These are phyloP conservation scores for Gnaphalium uliginosum DNA, from an alignment of 129 eudicot species.

Conservation along the genomic window DNA sequence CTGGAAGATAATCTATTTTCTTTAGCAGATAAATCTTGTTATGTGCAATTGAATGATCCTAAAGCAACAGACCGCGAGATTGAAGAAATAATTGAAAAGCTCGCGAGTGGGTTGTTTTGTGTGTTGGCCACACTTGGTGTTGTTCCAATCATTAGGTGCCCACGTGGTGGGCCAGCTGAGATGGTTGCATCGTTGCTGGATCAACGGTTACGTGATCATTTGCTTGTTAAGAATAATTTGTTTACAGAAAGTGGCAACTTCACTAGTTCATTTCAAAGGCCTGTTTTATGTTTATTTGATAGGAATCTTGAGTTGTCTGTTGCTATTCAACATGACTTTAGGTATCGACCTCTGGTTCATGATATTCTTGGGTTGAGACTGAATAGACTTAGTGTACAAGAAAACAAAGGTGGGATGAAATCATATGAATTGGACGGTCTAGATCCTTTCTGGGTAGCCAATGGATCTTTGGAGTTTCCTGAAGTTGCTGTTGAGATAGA, in stretches of 20 bases:
- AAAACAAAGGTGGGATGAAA: constrained; percentile 79
- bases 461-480: constrained; percentile 87
- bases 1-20: constrained; percentile 81
- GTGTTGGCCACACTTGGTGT: constrained; percentile 90
- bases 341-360: constrained; percentile 92
- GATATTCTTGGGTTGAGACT: constrained; percentile 89
- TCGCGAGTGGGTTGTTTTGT: constrained; percentile 88
- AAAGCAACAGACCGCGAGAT: constrained; percentile 79
- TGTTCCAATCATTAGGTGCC: constrained; percentile 83
- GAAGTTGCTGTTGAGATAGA: constrained; percentile 94
- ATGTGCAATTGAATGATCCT: constrained; percentile 84
- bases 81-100: constrained; percentile 74
- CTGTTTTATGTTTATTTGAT: constrained; percentile 78
- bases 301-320: constrained; percentile 86
- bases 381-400: constrained; percentile 78
- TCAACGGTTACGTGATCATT: constrained; percentile 86
- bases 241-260: constrained; percentile 38
- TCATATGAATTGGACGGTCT: constrained; percentile 75
- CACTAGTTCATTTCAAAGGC: constrained; percentile 15
- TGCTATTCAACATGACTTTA: constrained; percentile 84
- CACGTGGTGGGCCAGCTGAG: constrained; percentile 94
- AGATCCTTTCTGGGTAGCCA: constrained; percentile 87
- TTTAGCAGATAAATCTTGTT: constrained; percentile 71
- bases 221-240: constrained; percentile 80
- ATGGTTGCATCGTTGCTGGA: constrained; percentile 92